Base-by-base conservation (phyloP, 768 basidiomycete species). In the Tricholoma flavovirens region DNA sequence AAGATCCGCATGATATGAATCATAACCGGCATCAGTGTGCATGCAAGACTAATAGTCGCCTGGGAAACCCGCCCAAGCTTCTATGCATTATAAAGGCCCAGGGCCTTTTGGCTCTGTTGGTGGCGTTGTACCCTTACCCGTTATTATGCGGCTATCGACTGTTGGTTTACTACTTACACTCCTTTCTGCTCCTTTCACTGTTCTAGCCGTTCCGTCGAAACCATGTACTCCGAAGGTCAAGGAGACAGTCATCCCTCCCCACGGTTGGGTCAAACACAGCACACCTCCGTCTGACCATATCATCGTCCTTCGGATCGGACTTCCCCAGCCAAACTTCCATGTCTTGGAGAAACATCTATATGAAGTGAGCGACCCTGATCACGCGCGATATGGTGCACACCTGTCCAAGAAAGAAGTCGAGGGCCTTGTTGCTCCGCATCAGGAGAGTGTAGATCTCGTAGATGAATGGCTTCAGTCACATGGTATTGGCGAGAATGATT, bases 371-470 rank as follows among this genome's bases (percentile, higher is more conserved):
- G 74, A 85, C 56, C 83, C 83, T 0, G 67, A 63, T 45, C 81
- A 84, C 54, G 62, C 68, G 32, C 76, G 78, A 60, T 83, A 71
- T 53, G 83, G 82, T 0, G 71, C 75, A 14, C 75, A 83, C 60
- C 69, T 90, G 38, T 78, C 84, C 55, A 86, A 85, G 67, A 81
- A 79, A 53, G 80, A 89, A 59, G 83, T 85, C 2, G 84, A 88
- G 45, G 73, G 64, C 1, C 71, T 88, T 45, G 77, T 88, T 51
- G 75, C 81, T 17, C 88, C 88, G 2, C 75, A 78, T 59, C 71
- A 73, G 0, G 74, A 77, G 50, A 84, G 80, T 49, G 57, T 87
- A 14, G 65, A 75, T 32, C 64, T 73, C 4, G 86, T 90, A 30
- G 73, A 80, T 35, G 75, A 78, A 59, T 90, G 88, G 87, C 72